Base-by-base conservation (phyloP, 345 rosid species). In the rapeseed (Brassica napus) region DNA sequence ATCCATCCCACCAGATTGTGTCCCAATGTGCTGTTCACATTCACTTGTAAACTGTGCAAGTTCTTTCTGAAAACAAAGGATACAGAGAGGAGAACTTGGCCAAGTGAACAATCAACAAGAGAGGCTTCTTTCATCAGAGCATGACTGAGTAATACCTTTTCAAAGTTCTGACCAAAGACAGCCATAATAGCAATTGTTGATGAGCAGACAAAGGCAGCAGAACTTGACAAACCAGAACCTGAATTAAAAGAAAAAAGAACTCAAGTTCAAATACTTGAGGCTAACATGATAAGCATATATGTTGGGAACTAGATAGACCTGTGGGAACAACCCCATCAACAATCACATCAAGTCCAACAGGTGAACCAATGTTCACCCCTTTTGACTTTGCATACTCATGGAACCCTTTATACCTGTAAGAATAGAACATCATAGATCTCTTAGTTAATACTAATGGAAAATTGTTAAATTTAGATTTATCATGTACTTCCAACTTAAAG, bases 1-100 rank as follows among this genome's bases (percentile, higher is more conserved):
- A 81, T 93, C 99, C 99, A 95, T 95, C 72, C 99, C 99, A 77
- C 99, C 99, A 61, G 99, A 93, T 63, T 90, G 99, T 5, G 98
- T 93, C 82, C 99, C 99, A 66, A 95, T 90, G 71, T 95, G 97
- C 71, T 90, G 86, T 85, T 93, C 99, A 75, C 98, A 93, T 9
- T 89, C 97, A 71, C 99, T 91, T 2, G 99, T 93, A 72, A 95
- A 83, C 34, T 95, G 98, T 16, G 99, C 99, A 80, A 93, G 65
- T 72, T 95, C 99, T 91, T 95, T 93, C 99, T 95, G 92, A 77
- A 60, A 69, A 72, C 42, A 52, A n/a, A 16, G 37, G 28, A 61
- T 24, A 49, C 35, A 59, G 47, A 32, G 11, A 65, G 35, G 66
- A 24, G 57, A 37, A 26, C 10, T 58, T 65, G 15, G 49, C 4